Base-by-base conservation (phyloP, 305 asterid species). In the Ajuga reptans region DNA sequence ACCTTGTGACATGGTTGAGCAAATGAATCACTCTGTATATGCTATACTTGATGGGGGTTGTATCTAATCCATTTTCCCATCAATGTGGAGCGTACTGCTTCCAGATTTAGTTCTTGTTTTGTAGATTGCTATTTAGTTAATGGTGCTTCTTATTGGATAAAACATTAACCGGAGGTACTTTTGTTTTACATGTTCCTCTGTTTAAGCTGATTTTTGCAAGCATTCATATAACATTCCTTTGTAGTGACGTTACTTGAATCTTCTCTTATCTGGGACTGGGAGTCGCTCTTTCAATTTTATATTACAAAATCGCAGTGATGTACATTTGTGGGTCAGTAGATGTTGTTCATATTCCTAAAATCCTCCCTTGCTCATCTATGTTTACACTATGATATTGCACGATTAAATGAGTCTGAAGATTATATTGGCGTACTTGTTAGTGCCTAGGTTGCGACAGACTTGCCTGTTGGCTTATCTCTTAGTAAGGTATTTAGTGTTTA, bases 381-480 rank as follows among this genome's bases (percentile, higher is more conserved):
- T 9, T 9, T 0, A 9, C 31, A 31, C 45, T 5, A 36, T 16
- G 36, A n/a, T 21, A 9, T 27, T 39, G 52, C 9, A 37, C 17
- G 50, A 11, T 50, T 16, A 34, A 52, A 53, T 45, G 24, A 53
- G 12, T 14, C 21, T 5, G 43, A 68, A 14, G 16, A 16, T 67
- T 39, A 9, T 21, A 29, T 12, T 67, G 43, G 49, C 12, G n/a
- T 51, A 18, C 29, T 21, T 50, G 16, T 12, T 34, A 34, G 34
- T 37, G 45, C 55, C 36, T 9, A 5, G 11, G 9, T 51, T 21
- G 11, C 37, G 21, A 34, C 34, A 17, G 36, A 10, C 11, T n/a
- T 51, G 24, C 24, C 72, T 67, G 53, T 67, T 67, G 36, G 54
- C 27, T 66, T 66, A n/a, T n/a, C 14, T 9, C 16, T 65, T 36